Evolutionary conservation across 164 flowering plant genomes (phyloP).

Genomic region (Tinospora cordifolia): DNA sequence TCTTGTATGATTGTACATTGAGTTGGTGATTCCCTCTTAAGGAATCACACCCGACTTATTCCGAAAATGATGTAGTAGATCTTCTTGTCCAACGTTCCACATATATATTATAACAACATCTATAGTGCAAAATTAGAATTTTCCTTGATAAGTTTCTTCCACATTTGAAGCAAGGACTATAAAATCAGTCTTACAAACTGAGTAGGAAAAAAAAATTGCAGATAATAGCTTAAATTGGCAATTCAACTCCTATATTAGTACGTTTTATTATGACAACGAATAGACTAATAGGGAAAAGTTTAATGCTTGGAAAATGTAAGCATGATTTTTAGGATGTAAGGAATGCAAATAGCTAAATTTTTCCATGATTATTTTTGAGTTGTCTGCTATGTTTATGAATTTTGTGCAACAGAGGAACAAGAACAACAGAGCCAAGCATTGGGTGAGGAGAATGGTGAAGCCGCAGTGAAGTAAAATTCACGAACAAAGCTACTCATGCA

Average conservation of each 20-base stretch:
- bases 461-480: background rate
- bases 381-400: background rate
- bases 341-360: background rate
- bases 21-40: background rate
- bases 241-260: too few species aligned
- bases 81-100: background rate
- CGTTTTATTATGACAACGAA: background rate
- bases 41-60: background rate
- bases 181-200: background rate
- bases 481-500: background rate
- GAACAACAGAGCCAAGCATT: constrained; percentile 11
- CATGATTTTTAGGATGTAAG: background rate
- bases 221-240: background rate
- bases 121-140: background rate
- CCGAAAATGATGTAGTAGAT: background rate
- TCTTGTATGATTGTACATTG: background rate
- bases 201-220: background rate
- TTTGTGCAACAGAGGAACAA: constrained; percentile 20
- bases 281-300: background rate
- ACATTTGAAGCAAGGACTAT: background rate
- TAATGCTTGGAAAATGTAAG: background rate
- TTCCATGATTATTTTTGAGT: background rate
- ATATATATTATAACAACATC: background rate
- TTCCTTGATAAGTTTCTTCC: background rate
- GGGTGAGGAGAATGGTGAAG: constrained; percentile 16